Conservation (phyloP, 352 stramenopile genomes). For the Phytophthora colocasiae region DNA sequence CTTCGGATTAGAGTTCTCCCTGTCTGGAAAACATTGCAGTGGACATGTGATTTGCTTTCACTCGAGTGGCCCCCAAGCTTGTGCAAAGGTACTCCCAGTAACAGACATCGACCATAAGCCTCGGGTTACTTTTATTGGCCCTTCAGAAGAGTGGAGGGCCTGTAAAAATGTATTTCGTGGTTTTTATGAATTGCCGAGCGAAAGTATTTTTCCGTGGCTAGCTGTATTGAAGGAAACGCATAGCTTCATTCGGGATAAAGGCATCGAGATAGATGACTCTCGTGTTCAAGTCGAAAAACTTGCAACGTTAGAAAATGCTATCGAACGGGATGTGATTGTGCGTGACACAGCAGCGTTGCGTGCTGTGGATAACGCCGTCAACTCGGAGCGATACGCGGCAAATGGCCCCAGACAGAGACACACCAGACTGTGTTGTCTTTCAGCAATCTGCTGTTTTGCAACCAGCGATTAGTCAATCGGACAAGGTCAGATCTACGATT, state of each 20-base stretch:
- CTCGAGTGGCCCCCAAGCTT: not conserved
- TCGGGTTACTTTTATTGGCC: not conserved
- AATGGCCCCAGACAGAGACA: not conserved
- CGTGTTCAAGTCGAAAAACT: too few species aligned
- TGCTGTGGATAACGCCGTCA: not conserved
- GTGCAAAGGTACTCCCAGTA: not conserved
- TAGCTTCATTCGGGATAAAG: not conserved
- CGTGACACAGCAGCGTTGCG: not conserved
- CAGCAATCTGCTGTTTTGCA: not conserved
- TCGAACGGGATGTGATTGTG: not conserved
- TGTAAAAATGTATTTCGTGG: not conserved
- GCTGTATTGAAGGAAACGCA: not conserved
- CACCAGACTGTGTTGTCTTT: not conserved
- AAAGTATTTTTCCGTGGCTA: not conserved
- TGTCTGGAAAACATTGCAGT: too few species aligned
- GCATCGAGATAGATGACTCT: not conserved
- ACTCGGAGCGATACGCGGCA: not conserved
- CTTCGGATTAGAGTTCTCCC: too few species aligned
- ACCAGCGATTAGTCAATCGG: not conserved
- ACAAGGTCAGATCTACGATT: not conserved
- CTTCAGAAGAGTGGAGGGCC: not conserved
- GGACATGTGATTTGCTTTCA: too few species aligned
- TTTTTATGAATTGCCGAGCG: not conserved
- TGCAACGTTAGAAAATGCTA: not conserved
- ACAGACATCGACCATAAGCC: not conserved